Evolutionary conservation across 2,329 filamentous ascomycete genomes (phyloP), one percentile per base, ranked within the genome.

Genomic region (Fusarium guadeloupense): DNA sequence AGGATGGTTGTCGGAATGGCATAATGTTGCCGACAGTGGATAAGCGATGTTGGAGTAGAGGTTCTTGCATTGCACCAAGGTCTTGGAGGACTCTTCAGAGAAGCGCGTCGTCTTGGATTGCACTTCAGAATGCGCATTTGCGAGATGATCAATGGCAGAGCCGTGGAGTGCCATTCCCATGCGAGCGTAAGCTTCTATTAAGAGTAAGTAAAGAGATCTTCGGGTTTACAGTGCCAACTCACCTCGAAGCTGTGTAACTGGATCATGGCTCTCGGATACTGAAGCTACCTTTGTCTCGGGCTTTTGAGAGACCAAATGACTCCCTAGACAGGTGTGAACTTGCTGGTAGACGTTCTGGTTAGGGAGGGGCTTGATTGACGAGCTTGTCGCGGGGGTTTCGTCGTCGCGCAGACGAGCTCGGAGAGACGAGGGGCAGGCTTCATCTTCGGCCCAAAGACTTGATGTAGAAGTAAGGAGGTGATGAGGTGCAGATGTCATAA

Each of bases 11-110:
- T 64, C 45, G 1, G 68, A 66, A 30, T 70, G 63, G 16, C 74
- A 77, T 4, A 74, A 49, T 0, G 75, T 77, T 2, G 66, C 69
- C 1, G 69, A 68, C 2, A 77, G 54, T 1, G 74, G 74, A n/a
- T 67, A 69, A 0, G 64, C 46, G 7, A 77, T 69, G 52, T 75
- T 75, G 23, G 57, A 52, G 38, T 76, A 76, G 3, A 77, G 48
- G 1, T 45, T 30, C 4, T 69, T 52, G 13, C 64, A 57, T 12
- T 62, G 49, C 2, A 59, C 38, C 4, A 71, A 39, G 2, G 59
- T 46, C 0, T 52, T 40, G 1, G 64, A 40, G 0, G 69, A 68
- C 4, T 69, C 48, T 1, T 50, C 30, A 1, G 62, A 47, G 9
- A 76, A 69, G 9, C 30, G 14, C 3, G 41, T 39, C 1, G 71